A percentile compares a stretch with the other conserved stretches of the same genome.
Evolutionary conservation across 331 rosid genomes (phyloP).

Genomic region (Rosa hybrid): DNA sequence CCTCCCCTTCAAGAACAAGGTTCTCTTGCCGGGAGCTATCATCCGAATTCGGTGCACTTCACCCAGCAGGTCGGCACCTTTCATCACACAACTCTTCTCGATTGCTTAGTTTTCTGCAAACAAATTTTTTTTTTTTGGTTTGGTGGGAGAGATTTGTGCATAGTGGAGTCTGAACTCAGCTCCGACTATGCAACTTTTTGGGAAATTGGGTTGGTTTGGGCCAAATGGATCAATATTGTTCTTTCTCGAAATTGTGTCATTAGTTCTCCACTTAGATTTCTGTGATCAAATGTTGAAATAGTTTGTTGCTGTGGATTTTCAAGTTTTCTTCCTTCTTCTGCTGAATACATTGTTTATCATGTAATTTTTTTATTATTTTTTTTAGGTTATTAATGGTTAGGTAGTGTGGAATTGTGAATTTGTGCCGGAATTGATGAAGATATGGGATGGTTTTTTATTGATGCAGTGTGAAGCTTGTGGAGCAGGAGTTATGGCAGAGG

Average conservation of each 20-base stretch:
- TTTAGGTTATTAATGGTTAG: background rate
- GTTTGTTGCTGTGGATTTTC: too few relatives aligned
- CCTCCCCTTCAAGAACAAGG: constrained; percentile 96
- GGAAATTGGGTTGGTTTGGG: background rate
- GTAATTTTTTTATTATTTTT: background rate
- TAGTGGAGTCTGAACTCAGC: background rate
- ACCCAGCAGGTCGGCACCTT: constrained; percentile 61
- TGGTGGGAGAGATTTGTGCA: background rate
- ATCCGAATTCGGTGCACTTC: constrained; percentile 99
- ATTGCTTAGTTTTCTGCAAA: background rate
- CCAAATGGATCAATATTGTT: background rate
- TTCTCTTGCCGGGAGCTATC: constrained; percentile 89
- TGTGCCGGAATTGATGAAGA: background rate
- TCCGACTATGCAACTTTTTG: background rate
- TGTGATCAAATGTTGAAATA: too few relatives aligned
- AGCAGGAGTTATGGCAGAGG: constrained; percentile 97
- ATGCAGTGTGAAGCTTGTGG: constrained; percentile 90
- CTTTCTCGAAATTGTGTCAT: too few relatives aligned
- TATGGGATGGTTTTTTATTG: constrained; percentile 6
- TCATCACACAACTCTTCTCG: background rate
- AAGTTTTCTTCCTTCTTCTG: background rate
- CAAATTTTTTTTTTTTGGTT: too few relatives aligned
- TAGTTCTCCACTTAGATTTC: too few relatives aligned
- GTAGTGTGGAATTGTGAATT: background rate
- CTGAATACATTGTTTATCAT: background rate